phyloP scores from a whole-genome alignment of 1,284 basidiomycete species.

The Cystobasidium slooffiae region DNA sequence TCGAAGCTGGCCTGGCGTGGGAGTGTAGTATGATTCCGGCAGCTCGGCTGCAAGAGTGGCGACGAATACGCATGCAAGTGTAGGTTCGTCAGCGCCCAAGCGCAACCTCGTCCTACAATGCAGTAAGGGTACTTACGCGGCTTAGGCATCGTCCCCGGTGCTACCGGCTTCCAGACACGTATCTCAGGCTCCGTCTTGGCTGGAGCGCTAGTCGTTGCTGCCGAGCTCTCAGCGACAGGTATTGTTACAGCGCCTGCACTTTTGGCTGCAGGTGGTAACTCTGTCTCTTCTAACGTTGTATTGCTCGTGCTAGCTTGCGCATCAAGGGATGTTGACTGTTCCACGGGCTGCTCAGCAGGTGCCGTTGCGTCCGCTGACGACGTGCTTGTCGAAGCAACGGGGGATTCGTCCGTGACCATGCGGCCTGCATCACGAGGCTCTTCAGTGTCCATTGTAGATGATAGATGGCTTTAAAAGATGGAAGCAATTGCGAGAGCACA shows the following conservation, averaged over 20 bases:
- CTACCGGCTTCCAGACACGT: constrained; percentile 17
- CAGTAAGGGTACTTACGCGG: neutral
- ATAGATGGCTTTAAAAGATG: too few relatives aligned
- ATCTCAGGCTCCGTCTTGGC: constrained; percentile 8
- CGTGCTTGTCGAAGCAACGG: neutral
- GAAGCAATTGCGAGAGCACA: too few relatives aligned
- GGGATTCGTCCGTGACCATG: neutral
- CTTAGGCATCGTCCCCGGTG: constrained; percentile 14
- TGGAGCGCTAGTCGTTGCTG: constrained; percentile 2
- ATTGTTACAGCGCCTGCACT: neutral
- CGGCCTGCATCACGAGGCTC: neutral
- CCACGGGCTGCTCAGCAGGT: neutral
- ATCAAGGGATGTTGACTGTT: neutral
- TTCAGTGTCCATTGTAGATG: neutral
- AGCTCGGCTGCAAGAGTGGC: constrained; percentile 56
- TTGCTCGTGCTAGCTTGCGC: constrained; percentile 5
- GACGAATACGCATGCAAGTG: neutral
- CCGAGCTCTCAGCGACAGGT: neutral
- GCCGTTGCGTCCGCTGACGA: constrained; percentile 4
- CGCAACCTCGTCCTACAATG: neutral
- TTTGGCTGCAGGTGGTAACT: neutral
- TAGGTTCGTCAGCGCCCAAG: neutral
- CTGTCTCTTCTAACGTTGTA: constrained; percentile 7
- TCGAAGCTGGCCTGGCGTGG: constrained; percentile 73
- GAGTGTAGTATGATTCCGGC: constrained; percentile 75